Evolutionary conservation across 495 filamentous ascomycete species (phyloP).

Genomic region (Lichenothelia convexa): DNA sequence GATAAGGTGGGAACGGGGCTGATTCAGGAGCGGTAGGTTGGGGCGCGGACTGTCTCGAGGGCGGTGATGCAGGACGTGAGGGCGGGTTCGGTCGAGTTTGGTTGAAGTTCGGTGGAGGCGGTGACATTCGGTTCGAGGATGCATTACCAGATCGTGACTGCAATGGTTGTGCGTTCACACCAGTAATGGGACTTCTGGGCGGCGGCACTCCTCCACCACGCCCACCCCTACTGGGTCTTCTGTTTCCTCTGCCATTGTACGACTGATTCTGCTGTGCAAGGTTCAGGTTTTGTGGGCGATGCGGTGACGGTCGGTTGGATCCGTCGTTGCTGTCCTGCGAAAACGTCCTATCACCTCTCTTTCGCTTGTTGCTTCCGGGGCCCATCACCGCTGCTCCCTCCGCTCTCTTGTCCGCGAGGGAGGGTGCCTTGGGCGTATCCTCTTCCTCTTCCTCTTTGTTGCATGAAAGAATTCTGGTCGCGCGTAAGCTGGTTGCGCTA

Average conservation of each 20-base stretch:
- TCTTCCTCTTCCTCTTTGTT: too few relatives aligned
- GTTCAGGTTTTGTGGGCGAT: constrained; percentile 40
- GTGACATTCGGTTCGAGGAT: constrained; percentile 22
- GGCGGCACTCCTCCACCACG: not conserved
- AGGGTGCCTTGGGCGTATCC: too few relatives aligned
- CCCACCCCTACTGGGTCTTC: constrained; percentile 16
- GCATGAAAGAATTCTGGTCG: too few relatives aligned
- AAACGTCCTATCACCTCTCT: not conserved
- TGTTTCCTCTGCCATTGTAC: constrained; percentile 26
- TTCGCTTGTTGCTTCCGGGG: not conserved
- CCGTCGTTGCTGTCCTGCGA: constrained; percentile 25
- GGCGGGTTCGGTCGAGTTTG: constrained; percentile 11
- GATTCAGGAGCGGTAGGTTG: constrained; percentile 10
- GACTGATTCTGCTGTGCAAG: constrained; percentile 39
- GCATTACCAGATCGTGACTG: not conserved
- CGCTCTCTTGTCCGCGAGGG: too few relatives aligned
- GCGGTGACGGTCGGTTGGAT: constrained; percentile 38
- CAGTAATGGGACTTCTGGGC: not conserved
- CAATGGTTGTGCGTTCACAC: not conserved
- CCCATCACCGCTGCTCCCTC: constrained; percentile 2
- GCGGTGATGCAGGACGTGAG: too few relatives aligned
- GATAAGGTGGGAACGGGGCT: constrained; percentile 21
- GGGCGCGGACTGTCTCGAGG: not conserved
- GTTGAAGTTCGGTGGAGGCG: constrained; percentile 1
- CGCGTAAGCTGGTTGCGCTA: too few relatives aligned